Evolutionary conservation across 306 rosid genomes (phyloP), one percentile per base, ranked within the genome.

Genomic region (Begonia loranthoides): DNA sequence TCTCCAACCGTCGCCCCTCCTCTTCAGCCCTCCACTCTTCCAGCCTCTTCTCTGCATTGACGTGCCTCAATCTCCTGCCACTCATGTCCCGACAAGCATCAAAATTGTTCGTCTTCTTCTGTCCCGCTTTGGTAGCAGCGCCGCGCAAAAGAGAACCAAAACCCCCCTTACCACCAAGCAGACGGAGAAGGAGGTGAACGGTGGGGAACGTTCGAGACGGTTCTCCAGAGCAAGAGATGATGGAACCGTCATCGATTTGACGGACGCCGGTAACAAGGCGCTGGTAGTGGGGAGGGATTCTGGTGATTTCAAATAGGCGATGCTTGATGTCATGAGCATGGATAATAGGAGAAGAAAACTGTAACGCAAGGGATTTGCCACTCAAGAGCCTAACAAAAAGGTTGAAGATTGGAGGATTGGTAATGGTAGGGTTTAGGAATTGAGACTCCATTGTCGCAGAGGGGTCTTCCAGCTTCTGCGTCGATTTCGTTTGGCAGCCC

Each of bases 51-150:
- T 92, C 99, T 0, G 96, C 96, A 56, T 92, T 92, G 34, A 92
- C 99, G 56, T 92, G 99, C 50, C 99, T 68, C 73, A 92, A 67
- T 73, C 99, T 69, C 45, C 96, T 68, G 1, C 99, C 99, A 15
- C 99, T 92, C 99, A 92, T 92, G 39, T 92, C 96, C 24, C 99
- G 70, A 58, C 99, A 92, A 0, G 99, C 99, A 14, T 92, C 99
- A 59, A 92, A 82, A 58, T 92, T 87, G 69, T 77, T 87, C 54
- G 99, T 92, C 70, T 92, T 92, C 78, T 87, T 92, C 84, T 86
- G 95, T 52, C 96, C 95, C 0, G 93, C 96, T 66, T 87, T 87
- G 9, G 96, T 78, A 41, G 88, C 99, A 44, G 99, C 96, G 4
- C 99, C 96, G 0, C 99, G 83, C 9, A 92, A 68, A 38, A 92